Evolutionary conservation across 805 yeast species (phyloP).

Genomic region (Tetrapisispora namnaoensis): DNA sequence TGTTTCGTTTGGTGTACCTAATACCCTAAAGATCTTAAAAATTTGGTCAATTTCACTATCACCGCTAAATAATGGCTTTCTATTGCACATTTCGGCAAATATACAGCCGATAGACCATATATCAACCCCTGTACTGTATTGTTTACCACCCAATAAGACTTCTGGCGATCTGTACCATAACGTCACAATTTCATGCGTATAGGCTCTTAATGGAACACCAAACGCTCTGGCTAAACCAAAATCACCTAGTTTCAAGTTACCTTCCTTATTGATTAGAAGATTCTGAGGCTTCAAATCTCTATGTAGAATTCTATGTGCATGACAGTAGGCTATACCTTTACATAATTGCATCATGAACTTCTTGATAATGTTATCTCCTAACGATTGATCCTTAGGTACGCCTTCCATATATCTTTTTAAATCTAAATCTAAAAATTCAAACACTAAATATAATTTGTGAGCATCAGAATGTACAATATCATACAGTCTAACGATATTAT

Average conservation of each 20-base stretch:
- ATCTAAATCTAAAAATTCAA: conserved; percentile 89
- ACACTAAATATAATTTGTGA: conserved; percentile 85
- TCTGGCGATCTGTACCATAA: conserved; percentile 98
- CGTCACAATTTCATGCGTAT: conserved; percentile 95
- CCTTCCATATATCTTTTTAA: conserved; percentile 90
- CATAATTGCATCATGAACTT: conserved; percentile 91
- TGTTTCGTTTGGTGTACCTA: conserved; percentile 94
- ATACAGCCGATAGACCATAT: conserved; percentile 99
- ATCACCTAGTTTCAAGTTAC: conserved; percentile 89
- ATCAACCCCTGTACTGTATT: conserved; percentile 93
- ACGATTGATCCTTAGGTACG: conserved; percentile 76
- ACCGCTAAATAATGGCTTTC: conserved; percentile 94
- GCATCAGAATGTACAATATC: conserved; percentile 92
- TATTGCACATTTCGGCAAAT: conserved; percentile 97
- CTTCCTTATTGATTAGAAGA: conserved; percentile 76
- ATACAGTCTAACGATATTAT: conserved; percentile 81
- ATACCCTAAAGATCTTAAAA: conserved; percentile 77
- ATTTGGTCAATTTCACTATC: conserved; percentile 93
- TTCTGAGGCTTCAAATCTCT: conserved; percentile 92
- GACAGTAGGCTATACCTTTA: conserved; percentile 67
- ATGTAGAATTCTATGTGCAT: conserved; percentile 55
- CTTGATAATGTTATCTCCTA: conserved; percentile 76
- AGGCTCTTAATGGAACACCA: conserved; percentile 96
- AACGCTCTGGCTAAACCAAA: conserved; percentile 96
- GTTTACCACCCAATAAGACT: conserved; percentile 87